These are phyloP conservation scores for Malassezia yamatoensis DNA, from an alignment of 1,284 basidiomycete genomes.

Conservation along the genomic window DNA sequence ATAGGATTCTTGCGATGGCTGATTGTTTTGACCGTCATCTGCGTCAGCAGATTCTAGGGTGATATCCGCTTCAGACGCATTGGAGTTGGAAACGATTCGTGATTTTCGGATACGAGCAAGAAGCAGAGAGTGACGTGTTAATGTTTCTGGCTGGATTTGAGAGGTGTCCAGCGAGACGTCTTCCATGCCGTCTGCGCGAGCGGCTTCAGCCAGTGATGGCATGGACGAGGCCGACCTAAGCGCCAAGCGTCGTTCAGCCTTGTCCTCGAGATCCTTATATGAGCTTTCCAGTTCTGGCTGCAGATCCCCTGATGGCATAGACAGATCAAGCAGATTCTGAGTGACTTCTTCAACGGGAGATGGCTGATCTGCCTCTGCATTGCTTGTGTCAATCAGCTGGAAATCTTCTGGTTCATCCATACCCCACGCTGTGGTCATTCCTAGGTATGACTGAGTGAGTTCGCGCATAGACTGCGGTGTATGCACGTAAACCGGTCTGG, in stretches of 20 bases:
- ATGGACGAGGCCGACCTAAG: not conserved
- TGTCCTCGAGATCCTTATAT: not conserved
- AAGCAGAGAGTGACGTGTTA: not conserved
- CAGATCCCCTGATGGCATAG: not conserved
- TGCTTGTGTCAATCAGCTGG: not conserved
- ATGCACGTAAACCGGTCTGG: slow-evolving; percentile 8
- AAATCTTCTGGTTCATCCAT: not conserved
- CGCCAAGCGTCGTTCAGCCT: not conserved
- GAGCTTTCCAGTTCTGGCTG: not conserved
- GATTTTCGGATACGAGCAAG: not conserved
- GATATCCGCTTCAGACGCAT: not conserved
- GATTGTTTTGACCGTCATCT: not conserved
- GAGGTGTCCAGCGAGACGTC: not conserved
- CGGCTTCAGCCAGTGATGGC: not conserved
- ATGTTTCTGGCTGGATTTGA: not conserved
- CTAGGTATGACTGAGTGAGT: slow-evolving; percentile 3
- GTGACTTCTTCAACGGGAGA: not conserved
- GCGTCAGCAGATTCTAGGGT: not conserved
- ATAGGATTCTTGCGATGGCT: not conserved
- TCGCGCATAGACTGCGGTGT: slow-evolving; percentile 6
- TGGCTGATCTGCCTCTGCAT: not conserved
- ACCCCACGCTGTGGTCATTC: not conserved
- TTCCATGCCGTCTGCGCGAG: not conserved
- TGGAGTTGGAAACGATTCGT: not conserved
- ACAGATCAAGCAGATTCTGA: not conserved